Percentiles rank a stretch among this genome's conserved stretches.
Conservation (phyloP, 805 yeast species). For the Monosporozyma aerobia region DNA sequence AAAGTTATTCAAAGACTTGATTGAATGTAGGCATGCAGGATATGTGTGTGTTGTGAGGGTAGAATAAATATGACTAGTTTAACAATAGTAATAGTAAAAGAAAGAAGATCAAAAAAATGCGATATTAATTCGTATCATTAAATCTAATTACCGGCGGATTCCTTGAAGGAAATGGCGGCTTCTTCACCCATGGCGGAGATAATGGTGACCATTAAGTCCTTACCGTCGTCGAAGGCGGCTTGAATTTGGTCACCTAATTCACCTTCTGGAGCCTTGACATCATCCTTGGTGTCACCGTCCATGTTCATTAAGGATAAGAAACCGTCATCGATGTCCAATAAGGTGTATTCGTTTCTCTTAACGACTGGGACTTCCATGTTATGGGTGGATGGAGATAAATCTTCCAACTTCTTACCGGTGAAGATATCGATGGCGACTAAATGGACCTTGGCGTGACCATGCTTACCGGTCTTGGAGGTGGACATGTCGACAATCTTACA, state of each 20-base stretch:
- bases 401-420: conserved; percentile 99
- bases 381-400: conserved; percentile 99
- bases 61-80: neutral
- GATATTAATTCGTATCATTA: neutral
- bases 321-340: conserved; percentile 97
- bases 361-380: conserved; percentile 99
- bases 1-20: neutral
- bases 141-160: conserved; percentile 69
- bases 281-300: conserved; percentile 99
- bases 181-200: conserved; percentile 99
- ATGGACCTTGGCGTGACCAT: conserved; percentile 99
- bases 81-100: neutral
- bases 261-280: conserved; percentile 96
- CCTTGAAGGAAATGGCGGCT: conserved; percentile 97
- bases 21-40: neutral
- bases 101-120: neutral
- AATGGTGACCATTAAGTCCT: conserved; percentile 93
- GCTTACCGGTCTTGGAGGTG: conserved; percentile 99
- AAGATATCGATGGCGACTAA: conserved; percentile 97
- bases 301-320: conserved; percentile 91
- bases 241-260: conserved; percentile 92
- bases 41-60: neutral
- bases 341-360: conserved; percentile 89
- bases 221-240: conserved; percentile 93
- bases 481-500: conserved; percentile 99